Conservation (phyloP, 768 basidiomycete species). For the Kwoniella bestiolae region DNA sequence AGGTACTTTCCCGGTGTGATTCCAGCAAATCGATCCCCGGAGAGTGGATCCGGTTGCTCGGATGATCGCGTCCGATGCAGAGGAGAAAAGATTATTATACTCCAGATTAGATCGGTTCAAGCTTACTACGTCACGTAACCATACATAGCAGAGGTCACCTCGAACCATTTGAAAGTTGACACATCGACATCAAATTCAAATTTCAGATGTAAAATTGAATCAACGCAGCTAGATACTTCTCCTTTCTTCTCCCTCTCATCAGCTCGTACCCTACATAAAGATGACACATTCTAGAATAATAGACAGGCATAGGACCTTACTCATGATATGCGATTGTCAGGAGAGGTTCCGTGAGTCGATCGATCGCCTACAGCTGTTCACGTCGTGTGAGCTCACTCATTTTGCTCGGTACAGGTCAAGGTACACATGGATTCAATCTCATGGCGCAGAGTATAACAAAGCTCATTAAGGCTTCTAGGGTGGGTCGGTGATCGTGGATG, state of each 20-base stretch:
- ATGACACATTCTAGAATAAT: constrained; percentile 10
- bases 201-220: not conserved
- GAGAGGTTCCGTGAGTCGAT: constrained; percentile 67
- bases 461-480: constrained; percentile 76
- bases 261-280: not conserved
- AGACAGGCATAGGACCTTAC: constrained; percentile 54
- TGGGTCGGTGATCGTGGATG: constrained; percentile 41
- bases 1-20: not conserved
- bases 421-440: constrained; percentile 73
- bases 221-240: not conserved
- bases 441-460: constrained; percentile 73
- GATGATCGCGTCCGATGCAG: not conserved
- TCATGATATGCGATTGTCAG: constrained; percentile 87
- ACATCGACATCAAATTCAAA: too few relatives aligned
- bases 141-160: too few relatives aligned
- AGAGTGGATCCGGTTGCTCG: not conserved
- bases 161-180: too few relatives aligned
- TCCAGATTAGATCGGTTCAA: too few relatives aligned
- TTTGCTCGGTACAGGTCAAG: constrained; percentile 18
- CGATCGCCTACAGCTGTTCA: not conserved
- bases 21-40: not conserved
- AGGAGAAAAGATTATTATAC: too few relatives aligned
- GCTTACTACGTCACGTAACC: too few relatives aligned
- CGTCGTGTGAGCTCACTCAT: constrained; percentile 2
- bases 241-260: not conserved